Evolutionary conservation across 257 asterid species (phyloP).

Genomic region (Osmanthus fragrans): DNA sequence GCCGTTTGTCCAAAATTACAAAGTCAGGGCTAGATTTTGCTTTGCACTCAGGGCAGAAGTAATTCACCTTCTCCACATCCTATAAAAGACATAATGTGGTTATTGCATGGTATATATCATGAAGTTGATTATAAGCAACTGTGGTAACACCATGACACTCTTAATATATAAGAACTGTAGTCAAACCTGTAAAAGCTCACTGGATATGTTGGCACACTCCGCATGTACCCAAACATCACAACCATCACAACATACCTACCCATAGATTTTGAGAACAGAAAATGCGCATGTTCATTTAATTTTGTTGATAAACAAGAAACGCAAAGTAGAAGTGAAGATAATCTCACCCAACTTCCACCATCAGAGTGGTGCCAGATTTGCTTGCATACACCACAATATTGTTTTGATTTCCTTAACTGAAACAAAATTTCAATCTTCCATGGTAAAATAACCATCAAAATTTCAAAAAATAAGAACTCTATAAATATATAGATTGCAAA

Average conservation of each 20-base stretch:
- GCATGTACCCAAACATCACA: constrained; percentile 98
- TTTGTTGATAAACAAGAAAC: constrained; percentile 1
- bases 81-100: constrained; percentile 27
- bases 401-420: constrained; percentile 79
- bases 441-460: constrained; percentile 23
- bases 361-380: constrained; percentile 91
- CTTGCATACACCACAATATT: constrained; percentile 89
- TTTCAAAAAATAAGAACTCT: constrained; percentile 16
- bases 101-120: constrained; percentile 12
- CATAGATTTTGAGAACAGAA: constrained; percentile 25
- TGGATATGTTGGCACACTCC: constrained; percentile 74
- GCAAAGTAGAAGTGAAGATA: constrained; percentile 10
- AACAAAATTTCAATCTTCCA: constrained; percentile 24
- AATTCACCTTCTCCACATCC: constrained; percentile 59
- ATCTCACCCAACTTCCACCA: constrained; percentile 95
- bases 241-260: constrained; percentile 85
- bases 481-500: constrained; percentile 12
- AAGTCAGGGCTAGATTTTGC: constrained; percentile 38
- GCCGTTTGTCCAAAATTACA: constrained; percentile 34
- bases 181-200: constrained; percentile 61
- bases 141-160: constrained; percentile 15
- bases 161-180: constrained; percentile 20
- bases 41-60: constrained; percentile 89
- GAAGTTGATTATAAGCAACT: constrained; percentile 13
- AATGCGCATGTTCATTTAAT: constrained; percentile 3